Conservation (phyloP, 2,329 filamentous ascomycete genomes). For the Teratosphaeriaceae sp. region DNA sequence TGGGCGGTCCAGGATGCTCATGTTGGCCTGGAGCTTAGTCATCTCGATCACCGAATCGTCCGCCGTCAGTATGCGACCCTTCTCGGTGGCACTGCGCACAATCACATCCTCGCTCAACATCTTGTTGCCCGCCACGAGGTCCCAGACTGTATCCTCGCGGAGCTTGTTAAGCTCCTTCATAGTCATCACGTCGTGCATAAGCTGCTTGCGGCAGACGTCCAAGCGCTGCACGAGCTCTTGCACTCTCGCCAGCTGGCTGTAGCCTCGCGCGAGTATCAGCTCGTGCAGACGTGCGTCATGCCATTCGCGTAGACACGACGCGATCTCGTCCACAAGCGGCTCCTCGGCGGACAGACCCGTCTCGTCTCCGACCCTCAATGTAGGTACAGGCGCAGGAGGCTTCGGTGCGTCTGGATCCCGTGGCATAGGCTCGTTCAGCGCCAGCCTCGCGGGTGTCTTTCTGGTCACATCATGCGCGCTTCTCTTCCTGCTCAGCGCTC, state of each 20-base stretch:
- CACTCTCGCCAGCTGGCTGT: slow-evolving; percentile 72
- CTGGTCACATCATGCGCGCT: slow-evolving; percentile 18
- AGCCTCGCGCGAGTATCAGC: slow-evolving; percentile 75
- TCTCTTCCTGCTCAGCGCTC: slow-evolving; percentile 24
- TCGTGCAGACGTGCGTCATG: slow-evolving; percentile 96
- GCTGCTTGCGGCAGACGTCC: slow-evolving; percentile 77
- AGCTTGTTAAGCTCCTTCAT: slow-evolving; percentile 72
- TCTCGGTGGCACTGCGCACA: slow-evolving; percentile 77
- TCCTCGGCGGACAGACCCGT: slow-evolving; percentile 84
- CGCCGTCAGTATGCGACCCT: slow-evolving; percentile 79
- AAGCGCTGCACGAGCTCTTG: slow-evolving; percentile 74
- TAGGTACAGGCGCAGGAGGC: slow-evolving; percentile 86
- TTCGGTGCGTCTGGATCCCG: slow-evolving; percentile 64
- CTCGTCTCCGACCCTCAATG: slow-evolving; percentile 97
- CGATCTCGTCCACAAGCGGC: slow-evolving; percentile 93
- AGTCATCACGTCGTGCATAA: slow-evolving; percentile 91
- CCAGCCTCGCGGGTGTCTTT: slow-evolving; percentile 15
- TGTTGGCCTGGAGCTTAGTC: slow-evolving; percentile 85
- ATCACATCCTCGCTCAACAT: slow-evolving; percentile 90
- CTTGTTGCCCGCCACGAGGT: slow-evolving; percentile 89
- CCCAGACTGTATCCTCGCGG: slow-evolving; percentile 90
- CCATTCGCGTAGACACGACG: slow-evolving; percentile 95
- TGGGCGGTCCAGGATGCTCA: slow-evolving; percentile 86
- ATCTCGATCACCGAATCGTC: slow-evolving; percentile 91
- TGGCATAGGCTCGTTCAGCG: slow-evolving; percentile 27